A percentile compares a stretch with the other conserved stretches of the same genome.
Conservation (phyloP, 2,329 filamentous ascomycete genomes). For the Westerdykella sp. region DNA sequence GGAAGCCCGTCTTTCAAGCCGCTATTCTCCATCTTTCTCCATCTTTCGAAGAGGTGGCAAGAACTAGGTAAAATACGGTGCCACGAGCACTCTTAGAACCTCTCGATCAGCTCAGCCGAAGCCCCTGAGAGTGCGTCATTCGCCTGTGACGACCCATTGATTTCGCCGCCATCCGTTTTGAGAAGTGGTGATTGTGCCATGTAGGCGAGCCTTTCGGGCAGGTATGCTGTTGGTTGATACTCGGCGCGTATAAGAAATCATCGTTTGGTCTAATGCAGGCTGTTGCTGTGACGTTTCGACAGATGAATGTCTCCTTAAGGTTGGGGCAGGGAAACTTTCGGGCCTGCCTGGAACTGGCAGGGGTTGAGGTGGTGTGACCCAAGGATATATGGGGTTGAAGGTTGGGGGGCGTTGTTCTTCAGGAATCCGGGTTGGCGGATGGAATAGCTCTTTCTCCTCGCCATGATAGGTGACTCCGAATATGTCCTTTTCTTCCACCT, state of each 20-base stretch:
- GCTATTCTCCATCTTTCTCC: too few relatives aligned
- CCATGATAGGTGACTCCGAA: too few relatives aligned
- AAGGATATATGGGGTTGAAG: slow-evolving; percentile 26
- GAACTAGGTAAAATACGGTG: too few relatives aligned
- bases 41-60: too few relatives aligned
- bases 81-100: too few relatives aligned
- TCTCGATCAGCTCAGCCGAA: too few relatives aligned
- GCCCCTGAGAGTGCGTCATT: slow-evolving; percentile 8
- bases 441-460: too few relatives aligned
- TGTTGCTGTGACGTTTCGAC: slow-evolving; percentile 2
- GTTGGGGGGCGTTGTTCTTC: neutral
- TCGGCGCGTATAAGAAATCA: slow-evolving; percentile 21
- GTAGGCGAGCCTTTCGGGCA: slow-evolving; percentile 7
- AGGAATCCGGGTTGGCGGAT: too few relatives aligned
- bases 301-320: slow-evolving; percentile 15
- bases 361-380: slow-evolving; percentile 25
- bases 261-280: slow-evolving; percentile 5
- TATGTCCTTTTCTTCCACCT: neutral
- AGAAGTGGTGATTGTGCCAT: slow-evolving; percentile 24
- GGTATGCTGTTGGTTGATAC: slow-evolving; percentile 20
- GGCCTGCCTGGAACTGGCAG: slow-evolving; percentile 34
- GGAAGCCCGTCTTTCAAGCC: too few relatives aligned
- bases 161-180: slow-evolving; percentile 30
- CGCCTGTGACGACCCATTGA: slow-evolving; percentile 29
- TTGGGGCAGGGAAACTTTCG: slow-evolving; percentile 30